A percentile compares a stretch with the other conserved stretches of the same genome.
phyloP scores from a whole-genome alignment of 2,329 filamentous ascomycete genomes.

The Ascochyta fabae region DNA sequence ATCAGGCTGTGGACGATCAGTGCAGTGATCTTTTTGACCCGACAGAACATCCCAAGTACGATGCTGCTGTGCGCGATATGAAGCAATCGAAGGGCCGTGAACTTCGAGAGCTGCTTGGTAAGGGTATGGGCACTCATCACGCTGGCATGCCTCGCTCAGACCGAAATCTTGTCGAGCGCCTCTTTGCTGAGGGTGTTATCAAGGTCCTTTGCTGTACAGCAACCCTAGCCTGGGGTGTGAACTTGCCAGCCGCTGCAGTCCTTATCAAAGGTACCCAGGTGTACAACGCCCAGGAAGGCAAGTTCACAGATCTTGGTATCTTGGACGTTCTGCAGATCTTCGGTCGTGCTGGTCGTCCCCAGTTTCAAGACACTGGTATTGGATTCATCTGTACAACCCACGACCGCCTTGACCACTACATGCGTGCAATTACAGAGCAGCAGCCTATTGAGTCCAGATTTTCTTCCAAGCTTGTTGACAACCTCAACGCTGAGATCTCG shows the following conservation, averaged over 20 bases:
- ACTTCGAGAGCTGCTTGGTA: conserved; percentile 84
- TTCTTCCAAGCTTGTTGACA: conserved; percentile 91
- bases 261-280: conserved; percentile 98
- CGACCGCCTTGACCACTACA: conserved; percentile 90
- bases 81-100: conserved; percentile 85
- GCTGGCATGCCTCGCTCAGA: conserved; percentile 96
- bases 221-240: conserved; percentile 97
- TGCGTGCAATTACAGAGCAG: conserved; percentile 92
- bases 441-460: conserved; percentile 98
- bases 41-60: conserved; percentile 76
- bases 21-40: conserved; percentile 86
- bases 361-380: conserved; percentile 97
- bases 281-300: conserved; percentile 94
- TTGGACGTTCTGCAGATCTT: conserved; percentile 98
- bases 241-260: conserved; percentile 93
- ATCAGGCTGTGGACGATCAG: conserved; percentile 83
- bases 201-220: conserved; percentile 98
- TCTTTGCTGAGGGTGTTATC: conserved; percentile 90
- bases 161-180: conserved; percentile 90
- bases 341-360: conserved; percentile 94
- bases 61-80: conserved; percentile 80
- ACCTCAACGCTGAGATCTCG: conserved; percentile 92
- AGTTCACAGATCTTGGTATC: conserved; percentile 95
- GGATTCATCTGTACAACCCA: conserved; percentile 97
- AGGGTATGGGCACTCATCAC: conserved; percentile 94